Percentiles rank a stretch among this genome's conserved stretches.
Evolutionary conservation across 176 grass and related monocot genomes (phyloP).

Genomic region (Tuctoria greenei): DNA sequence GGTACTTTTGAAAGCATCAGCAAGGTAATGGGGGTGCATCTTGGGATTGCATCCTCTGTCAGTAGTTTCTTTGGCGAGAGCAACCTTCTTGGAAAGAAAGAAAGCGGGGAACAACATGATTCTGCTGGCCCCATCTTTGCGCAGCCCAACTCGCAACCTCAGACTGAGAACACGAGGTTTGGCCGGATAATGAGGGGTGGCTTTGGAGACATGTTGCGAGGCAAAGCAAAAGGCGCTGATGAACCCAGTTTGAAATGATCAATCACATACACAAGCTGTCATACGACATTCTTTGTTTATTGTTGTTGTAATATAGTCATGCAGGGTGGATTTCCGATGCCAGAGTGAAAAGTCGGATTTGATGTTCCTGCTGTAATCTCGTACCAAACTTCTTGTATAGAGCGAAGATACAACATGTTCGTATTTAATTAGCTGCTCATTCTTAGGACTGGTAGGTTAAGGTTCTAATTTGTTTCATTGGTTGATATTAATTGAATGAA

Average conservation of each 20-base stretch:
- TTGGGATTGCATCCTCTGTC: slow-evolving; percentile 81
- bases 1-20: slow-evolving; percentile 75
- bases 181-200: slow-evolving; percentile 79
- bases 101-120: slow-evolving; percentile 43
- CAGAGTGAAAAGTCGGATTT: neutral
- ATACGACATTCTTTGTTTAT: slow-evolving; percentile 22
- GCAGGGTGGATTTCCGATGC: neutral
- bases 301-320: slow-evolving; percentile 12
- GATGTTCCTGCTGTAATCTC: slow-evolving; percentile 1
- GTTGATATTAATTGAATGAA: neutral
- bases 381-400: neutral
- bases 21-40: slow-evolving; percentile 88
- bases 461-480: neutral
- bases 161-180: slow-evolving; percentile 71
- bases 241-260: slow-evolving; percentile 44
- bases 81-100: slow-evolving; percentile 77
- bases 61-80: slow-evolving; percentile 85
- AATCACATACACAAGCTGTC: slow-evolving; percentile 3
- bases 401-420: neutral
- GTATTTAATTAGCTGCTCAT: slow-evolving; percentile 2
- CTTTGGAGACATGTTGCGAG: slow-evolving; percentile 84
- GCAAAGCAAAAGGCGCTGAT: slow-evolving; percentile 61
- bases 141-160: slow-evolving; percentile 33
- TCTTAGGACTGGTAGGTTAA: neutral
- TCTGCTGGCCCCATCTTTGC: neutral